Percentiles rank a stretch among this genome's conserved stretches.
Evolutionary conservation across 2,329 filamentous ascomycete genomes (phyloP).

Genomic region (Mycosphaerella sp.): DNA sequence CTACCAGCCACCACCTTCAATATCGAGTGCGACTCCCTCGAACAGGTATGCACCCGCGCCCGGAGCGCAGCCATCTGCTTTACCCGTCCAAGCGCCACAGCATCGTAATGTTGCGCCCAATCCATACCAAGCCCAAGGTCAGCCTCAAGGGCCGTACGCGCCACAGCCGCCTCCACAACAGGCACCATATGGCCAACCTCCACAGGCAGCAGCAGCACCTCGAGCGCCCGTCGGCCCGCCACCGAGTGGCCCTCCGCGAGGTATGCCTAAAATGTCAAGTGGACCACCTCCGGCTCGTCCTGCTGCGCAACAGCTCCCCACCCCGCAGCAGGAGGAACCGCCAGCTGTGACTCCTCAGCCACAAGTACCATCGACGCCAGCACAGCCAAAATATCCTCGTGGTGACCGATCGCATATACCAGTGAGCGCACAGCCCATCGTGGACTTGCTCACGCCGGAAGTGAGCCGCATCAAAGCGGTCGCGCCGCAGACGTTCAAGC

Average conservation of each 20-base stretch:
- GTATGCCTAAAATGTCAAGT: conserved; percentile 15
- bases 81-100: conserved; percentile 33
- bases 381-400: conserved; percentile 39
- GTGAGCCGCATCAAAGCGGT: conserved; percentile 83
- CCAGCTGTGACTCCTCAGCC: conserved; percentile 7
- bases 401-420: conserved; percentile 91
- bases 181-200: conserved; percentile 38
- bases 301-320: conserved; percentile 7
- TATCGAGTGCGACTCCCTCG: conserved; percentile 54
- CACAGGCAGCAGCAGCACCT: conserved; percentile 33
- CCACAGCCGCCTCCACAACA: conserved; percentile 33
- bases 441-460: conserved; percentile 72
- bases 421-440: conserved; percentile 64
- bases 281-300: conserved; percentile 29
- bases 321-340: conserved; percentile 14
- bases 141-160: conserved; percentile 31
- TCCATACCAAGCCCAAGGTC: conserved; percentile 35
- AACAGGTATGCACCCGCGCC: conserved; percentile 68
- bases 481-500: conserved; percentile 77
- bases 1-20: conserved; percentile 71
- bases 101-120: conserved; percentile 43
- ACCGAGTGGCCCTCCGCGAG: conserved; percentile 44
- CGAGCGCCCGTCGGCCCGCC: conserved; percentile 32
- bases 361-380: conserved; percentile 10
- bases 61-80: conserved; percentile 46